These are phyloP conservation scores for Haplosporangium gracile DNA, from an alignment of 192 early-diverging fungal species.

Conservation along the genomic window DNA sequence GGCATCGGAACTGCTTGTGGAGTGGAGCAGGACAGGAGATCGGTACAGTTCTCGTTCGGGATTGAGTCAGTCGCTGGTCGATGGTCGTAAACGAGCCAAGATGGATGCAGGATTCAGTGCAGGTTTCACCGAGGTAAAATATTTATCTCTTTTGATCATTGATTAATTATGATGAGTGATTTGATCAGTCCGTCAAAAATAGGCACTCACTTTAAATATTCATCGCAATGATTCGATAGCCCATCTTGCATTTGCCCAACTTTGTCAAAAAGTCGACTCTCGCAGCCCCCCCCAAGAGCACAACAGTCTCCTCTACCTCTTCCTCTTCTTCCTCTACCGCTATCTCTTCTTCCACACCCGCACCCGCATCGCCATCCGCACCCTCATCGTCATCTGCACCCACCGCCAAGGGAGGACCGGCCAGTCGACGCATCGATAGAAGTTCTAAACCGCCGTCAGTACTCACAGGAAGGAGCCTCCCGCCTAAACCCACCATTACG, in stretches of 20 bases:
- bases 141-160: no score
- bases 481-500: neutral
- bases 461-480: neutral
- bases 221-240: neutral
- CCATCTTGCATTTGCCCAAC: conserved; percentile 2
- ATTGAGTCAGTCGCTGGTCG: neutral
- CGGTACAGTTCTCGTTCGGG: neutral
- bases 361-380: neutral
- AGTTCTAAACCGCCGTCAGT: neutral
- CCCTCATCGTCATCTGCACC: neutral
- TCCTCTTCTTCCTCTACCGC: neutral
- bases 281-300: neutral
- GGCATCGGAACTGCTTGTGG: neutral
- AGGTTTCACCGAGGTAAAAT: neutral
- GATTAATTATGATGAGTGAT: no score
- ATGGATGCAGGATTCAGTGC: neutral
- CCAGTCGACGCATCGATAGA: neutral
- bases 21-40: neutral
- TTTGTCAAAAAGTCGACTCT: neutral
- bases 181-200: no score
- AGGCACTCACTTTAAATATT: no score
- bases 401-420: neutral
- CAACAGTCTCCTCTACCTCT: neutral
- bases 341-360: neutral
- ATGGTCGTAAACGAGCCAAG: neutral